Percentiles rank a stretch among this genome's conserved stretches.
These are phyloP conservation scores for Triangularia verruculosa DNA, from an alignment of 2,329 filamentous ascomycete genomes.

Conservation along the genomic window DNA sequence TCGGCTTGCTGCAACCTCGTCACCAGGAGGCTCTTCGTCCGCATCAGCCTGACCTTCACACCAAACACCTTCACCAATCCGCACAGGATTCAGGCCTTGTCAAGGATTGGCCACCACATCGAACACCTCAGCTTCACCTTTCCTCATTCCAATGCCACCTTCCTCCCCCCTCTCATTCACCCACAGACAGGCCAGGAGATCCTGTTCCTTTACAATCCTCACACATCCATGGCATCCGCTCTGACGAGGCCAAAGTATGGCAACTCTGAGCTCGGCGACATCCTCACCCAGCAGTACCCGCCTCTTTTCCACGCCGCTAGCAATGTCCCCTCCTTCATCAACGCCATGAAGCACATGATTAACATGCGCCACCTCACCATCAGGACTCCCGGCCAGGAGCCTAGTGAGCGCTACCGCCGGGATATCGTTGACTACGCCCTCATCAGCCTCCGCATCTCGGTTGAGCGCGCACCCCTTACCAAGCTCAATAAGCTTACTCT, in stretches of 20 bases:
- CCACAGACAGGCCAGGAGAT: conserved; percentile 73
- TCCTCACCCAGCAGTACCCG: conserved; percentile 82
- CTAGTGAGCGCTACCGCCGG: conserved; percentile 67
- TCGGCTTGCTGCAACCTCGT: conserved; percentile 68
- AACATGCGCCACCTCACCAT: conserved; percentile 73
- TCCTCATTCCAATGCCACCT: conserved; percentile 73
- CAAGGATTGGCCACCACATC: conserved; percentile 74
- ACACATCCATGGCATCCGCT: conserved; percentile 61
- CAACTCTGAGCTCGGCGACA: conserved; percentile 72
- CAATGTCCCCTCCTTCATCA: conserved; percentile 80
- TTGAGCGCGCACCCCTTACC: conserved; percentile 68
- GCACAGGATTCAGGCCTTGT: conserved; percentile 68
- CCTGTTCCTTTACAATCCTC: conserved; percentile 77
- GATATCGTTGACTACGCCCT: conserved; percentile 84
- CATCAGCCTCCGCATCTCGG: conserved; percentile 78
- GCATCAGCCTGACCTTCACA: conserved; percentile 67
- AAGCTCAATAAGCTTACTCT: conserved; percentile 69
- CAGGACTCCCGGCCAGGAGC: conserved; percentile 69
- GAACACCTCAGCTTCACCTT: conserved; percentile 75
- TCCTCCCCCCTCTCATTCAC: conserved; percentile 80
- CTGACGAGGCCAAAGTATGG: conserved; percentile 73
- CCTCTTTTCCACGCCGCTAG: conserved; percentile 87
- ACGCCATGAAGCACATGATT: conserved; percentile 65
- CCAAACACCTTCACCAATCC: conserved; percentile 73
- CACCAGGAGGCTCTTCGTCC: conserved; percentile 66